These are phyloP conservation scores for Funneliformis mosseae DNA, from an alignment of 192 early-diverging fungal genomes.

Conservation along the genomic window DNA sequence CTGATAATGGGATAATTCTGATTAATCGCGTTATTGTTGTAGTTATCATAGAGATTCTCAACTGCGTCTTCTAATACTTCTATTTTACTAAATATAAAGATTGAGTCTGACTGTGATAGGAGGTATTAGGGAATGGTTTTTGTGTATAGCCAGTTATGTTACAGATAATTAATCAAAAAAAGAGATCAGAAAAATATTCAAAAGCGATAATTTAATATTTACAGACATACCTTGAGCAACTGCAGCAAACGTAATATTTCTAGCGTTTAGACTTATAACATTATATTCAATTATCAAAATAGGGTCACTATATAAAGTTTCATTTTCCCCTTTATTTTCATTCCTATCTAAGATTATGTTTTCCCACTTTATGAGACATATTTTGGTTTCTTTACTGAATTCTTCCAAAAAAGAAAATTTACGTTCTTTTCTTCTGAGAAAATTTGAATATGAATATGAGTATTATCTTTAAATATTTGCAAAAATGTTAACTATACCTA, in stretches of 20 bases:
- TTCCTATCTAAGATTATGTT: no score
- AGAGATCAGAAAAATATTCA: not conserved
- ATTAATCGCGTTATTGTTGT: not conserved
- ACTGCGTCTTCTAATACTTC: not conserved
- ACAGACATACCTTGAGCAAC: slow-evolving; percentile 9
- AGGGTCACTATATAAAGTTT: not conserved
- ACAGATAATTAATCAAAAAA: slow-evolving; percentile 3
- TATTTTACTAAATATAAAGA: not conserved
- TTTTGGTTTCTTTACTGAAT: no score
- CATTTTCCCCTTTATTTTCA: not conserved
- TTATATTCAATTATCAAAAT: not conserved
- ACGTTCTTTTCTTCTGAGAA: no score
- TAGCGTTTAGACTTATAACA: not conserved
- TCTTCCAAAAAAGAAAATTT: no score
- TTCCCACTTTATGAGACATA: no score
- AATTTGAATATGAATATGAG: no score
- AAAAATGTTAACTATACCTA: no score
- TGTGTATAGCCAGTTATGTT: not conserved
- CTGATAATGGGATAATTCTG: not conserved
- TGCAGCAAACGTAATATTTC: not conserved
- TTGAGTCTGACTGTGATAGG: not conserved
- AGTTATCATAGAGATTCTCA: not conserved
- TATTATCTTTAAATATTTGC: no score
- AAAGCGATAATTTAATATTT: slow-evolving; percentile 16
- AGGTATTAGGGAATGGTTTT: not conserved